These are phyloP conservation scores for Dissoconium aciculare DNA, from an alignment of 2,329 filamentous ascomycete genomes.

Conservation along the genomic window DNA sequence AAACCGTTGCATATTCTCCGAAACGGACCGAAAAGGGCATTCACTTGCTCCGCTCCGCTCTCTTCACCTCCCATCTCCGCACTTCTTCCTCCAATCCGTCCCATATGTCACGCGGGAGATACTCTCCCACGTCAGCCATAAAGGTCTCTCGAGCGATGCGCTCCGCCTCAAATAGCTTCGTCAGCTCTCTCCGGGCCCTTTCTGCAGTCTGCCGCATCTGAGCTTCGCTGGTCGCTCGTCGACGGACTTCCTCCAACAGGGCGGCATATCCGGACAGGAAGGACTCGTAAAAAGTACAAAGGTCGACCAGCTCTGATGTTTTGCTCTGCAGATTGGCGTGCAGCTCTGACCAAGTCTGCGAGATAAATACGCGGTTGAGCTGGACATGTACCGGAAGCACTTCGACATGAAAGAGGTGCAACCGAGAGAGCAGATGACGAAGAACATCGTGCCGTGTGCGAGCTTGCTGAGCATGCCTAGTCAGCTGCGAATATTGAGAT, in stretches of 20 bases:
- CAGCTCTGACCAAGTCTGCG: constrained; percentile 55
- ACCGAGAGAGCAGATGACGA: constrained; percentile 46
- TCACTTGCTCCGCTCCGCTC: constrained; percentile 3
- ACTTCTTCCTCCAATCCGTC: constrained; percentile 14
- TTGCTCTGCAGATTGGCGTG: constrained; percentile 52
- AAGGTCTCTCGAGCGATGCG: constrained; percentile 60
- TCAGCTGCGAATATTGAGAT: constrained; percentile 47
- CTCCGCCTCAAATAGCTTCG: constrained; percentile 56
- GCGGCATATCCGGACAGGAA: constrained; percentile 76
- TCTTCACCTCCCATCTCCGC: constrained; percentile 15
- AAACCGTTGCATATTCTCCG: no score
- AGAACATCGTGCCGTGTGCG: constrained; percentile 43
- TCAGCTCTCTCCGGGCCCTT: constrained; percentile 62
- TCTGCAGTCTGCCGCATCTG: constrained; percentile 59
- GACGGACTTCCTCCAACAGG: constrained; percentile 67
- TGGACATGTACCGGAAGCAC: background rate
- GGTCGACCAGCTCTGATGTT: constrained; percentile 59
- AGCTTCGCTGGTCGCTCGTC: constrained; percentile 57
- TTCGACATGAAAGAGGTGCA: constrained; percentile 50
- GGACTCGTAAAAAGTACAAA: constrained; percentile 71
- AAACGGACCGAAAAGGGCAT: no score
- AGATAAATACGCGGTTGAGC: background rate
- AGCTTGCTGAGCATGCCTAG: constrained; percentile 46
- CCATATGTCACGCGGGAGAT: constrained; percentile 43
- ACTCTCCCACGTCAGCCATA: constrained; percentile 68